phyloP scores from a whole-genome alignment of 257 asterid genomes.

The Solanum infundibuliforme region DNA sequence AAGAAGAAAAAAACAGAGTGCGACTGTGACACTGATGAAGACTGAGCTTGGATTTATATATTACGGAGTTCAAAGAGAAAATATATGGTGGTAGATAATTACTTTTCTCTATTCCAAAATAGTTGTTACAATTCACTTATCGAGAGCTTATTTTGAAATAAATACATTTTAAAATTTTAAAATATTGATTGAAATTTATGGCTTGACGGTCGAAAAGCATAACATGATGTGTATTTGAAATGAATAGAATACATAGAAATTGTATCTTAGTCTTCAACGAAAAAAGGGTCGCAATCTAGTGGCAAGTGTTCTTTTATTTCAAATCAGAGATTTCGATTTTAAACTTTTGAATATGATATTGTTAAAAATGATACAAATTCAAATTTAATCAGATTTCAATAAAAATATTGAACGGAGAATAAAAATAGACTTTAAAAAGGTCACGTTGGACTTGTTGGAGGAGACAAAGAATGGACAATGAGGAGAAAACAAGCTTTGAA shows the following conservation, averaged over 20 bases:
- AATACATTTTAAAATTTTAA: background rate
- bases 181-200: background rate
- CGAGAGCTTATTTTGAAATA: too few relatives aligned
- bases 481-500: background rate
- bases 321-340: rapidly evolving
- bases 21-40: background rate
- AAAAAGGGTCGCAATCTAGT: background rate
- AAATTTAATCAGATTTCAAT: rapidly evolving
- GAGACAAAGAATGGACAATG: background rate
- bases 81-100: background rate
- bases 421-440: background rate
- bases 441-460: background rate
- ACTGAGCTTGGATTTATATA: conserved; percentile 8
- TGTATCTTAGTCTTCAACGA: background rate
- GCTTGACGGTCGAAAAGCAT: rapidly evolving
- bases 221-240: too few relatives aligned
- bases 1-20: background rate
- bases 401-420: rapidly evolving
- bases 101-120: background rate
- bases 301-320: background rate
- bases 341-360: background rate
- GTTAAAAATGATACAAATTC: rapidly evolving
- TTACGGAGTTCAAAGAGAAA: background rate
- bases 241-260: too few relatives aligned
- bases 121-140: background rate